Percentiles rank a stretch among this genome's conserved stretches.
Conservation (phyloP, 257 asterid genomes). For the Solanum microdontum region DNA sequence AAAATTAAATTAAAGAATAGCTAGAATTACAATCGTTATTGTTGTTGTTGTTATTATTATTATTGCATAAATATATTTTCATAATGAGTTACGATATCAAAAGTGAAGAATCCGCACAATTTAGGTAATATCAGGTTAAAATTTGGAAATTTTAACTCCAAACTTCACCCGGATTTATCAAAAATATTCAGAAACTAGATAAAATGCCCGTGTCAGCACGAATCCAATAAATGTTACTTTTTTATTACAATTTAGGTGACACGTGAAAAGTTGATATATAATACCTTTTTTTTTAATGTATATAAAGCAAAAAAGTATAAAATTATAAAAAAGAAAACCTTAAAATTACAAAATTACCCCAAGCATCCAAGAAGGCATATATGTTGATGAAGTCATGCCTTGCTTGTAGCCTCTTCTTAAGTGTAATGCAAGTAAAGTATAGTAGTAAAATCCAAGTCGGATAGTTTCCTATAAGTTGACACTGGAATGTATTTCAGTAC, state of each 20-base stretch:
- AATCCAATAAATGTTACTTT: neutral
- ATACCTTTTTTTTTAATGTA: no score
- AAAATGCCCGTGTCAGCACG: neutral
- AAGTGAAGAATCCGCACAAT: no score
- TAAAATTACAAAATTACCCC: no score
- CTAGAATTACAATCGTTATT: neutral
- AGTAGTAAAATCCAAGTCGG: no score
- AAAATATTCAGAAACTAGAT: no score
- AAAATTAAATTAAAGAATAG: no score
- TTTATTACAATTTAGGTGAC: no score
- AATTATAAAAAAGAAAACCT: neutral
- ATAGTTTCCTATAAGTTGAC: no score
- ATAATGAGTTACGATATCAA: neutral
- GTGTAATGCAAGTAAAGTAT: no score
- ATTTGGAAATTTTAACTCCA: neutral
- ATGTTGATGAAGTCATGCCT: neutral
- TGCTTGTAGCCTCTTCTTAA: neutral
- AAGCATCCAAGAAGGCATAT: neutral
- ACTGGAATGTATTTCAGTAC: no score
- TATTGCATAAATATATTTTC: neutral
- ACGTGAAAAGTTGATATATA: no score
- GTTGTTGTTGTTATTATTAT: no score
- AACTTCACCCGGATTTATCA: neutral
- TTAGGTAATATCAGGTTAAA: neutral
- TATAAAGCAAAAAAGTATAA: neutral